These are phyloP conservation scores for Craterostigma plantagineum DNA, from an alignment of 257 asterid genomes.

Conservation along the genomic window DNA sequence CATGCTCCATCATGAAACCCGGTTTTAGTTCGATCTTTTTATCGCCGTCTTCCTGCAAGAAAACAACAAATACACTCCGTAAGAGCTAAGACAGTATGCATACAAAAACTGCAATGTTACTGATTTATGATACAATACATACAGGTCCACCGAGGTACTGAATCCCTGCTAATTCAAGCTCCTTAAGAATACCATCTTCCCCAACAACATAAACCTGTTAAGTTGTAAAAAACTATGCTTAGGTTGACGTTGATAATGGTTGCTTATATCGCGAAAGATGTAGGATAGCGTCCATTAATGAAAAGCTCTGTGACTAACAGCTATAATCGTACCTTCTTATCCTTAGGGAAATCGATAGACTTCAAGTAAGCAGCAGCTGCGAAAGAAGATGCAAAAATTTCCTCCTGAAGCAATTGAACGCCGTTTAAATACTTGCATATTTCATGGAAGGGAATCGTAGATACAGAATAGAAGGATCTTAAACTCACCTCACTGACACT, in stretches of 20 bases:
- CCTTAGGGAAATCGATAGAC: conserved; percentile 89
- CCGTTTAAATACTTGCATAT: conserved; percentile 7
- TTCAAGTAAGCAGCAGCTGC: conserved; percentile 98
- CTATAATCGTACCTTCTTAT: conserved; percentile 51
- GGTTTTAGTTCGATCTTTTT: conserved; percentile 91
- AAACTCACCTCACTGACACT: conserved; percentile 57
- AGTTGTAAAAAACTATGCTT: conserved; percentile 10
- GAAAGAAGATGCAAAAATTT: conserved; percentile 93
- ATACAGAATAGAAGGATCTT: conserved; percentile 4
- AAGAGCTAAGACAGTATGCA: too few species aligned
- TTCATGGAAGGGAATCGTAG: conserved; percentile 2
- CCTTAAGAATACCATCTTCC: conserved; percentile 91
- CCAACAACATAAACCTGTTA: conserved; percentile 96
- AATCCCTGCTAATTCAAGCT: conserved; percentile 81
- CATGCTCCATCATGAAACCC: conserved; percentile 93
- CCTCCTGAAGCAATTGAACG: conserved; percentile 41
- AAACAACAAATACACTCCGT: too few species aligned
- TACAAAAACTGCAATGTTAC: not conserved
- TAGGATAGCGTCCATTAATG: too few species aligned
- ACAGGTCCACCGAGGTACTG: conserved; percentile 93
- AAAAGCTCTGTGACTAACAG: too few species aligned
- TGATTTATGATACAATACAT: conserved; percentile 8
- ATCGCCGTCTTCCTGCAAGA: conserved; percentile 64
- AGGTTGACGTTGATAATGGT: not conserved
- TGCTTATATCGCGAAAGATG: too few species aligned